A percentile compares a stretch with the other conserved stretches of the same genome.
Evolutionary conservation across 768 basidiomycete species (phyloP).

Genomic region (Boletus eberwhitei): DNA sequence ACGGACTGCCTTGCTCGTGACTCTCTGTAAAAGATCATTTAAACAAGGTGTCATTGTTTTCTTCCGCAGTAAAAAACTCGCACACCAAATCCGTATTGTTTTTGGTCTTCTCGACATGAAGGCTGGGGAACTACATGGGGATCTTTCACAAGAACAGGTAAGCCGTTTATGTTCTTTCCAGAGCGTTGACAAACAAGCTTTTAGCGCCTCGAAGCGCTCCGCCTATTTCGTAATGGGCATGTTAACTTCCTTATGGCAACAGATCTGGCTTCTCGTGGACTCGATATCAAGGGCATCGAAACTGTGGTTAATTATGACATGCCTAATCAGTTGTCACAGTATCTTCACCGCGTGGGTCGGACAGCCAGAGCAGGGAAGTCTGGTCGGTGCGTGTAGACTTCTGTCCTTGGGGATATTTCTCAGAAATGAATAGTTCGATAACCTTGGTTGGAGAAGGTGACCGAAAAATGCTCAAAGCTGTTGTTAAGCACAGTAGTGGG

Average conservation of each 20-base stretch:
- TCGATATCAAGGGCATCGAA: constrained; percentile 97
- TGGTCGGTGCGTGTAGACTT: constrained; percentile 64
- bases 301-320: constrained; percentile 99
- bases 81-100: constrained; percentile 94
- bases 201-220: constrained; percentile 83
- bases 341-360: constrained; percentile 94
- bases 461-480: constrained; percentile 93
- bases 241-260: constrained; percentile 97
- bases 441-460: constrained; percentile 95
- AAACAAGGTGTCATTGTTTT: constrained; percentile 85
- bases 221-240: constrained; percentile 79
- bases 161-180: constrained; percentile 10
- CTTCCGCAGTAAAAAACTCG: constrained; percentile 93
- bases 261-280: constrained; percentile 89
- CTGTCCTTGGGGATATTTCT: neutral
- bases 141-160: constrained; percentile 95
- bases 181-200: constrained; percentile 4
- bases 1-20: constrained; percentile 69
- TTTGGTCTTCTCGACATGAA: constrained; percentile 88
- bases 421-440: constrained; percentile 60
- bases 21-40: constrained; percentile 88
- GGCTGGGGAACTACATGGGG: constrained; percentile 91
- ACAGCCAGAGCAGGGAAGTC: constrained; percentile 93
- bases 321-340: constrained; percentile 89
- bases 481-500: constrained; percentile 80